phyloP scores from a whole-genome alignment of 2,329 filamentous ascomycete genomes.

The Trichothecium sympodiale region DNA sequence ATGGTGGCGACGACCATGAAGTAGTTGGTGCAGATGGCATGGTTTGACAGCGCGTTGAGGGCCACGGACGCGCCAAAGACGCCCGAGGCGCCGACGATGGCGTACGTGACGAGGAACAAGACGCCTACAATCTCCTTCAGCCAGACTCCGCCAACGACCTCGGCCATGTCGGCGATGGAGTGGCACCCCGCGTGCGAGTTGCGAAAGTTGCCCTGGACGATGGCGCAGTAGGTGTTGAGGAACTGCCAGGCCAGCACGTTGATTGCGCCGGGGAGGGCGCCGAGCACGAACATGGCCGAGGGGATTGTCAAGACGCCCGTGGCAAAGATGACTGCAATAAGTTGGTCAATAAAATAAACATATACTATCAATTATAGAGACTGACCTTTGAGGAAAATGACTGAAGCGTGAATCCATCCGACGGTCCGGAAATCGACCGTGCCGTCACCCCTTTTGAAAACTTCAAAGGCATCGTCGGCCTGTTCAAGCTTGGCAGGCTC shows the following conservation, averaged over 20 bases:
- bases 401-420: slow-evolving; percentile 32
- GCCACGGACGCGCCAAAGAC: slow-evolving; percentile 48
- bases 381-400: slow-evolving; percentile 33
- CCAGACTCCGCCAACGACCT: slow-evolving; percentile 39
- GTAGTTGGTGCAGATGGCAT: slow-evolving; percentile 48
- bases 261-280: slow-evolving; percentile 28
- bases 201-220: slow-evolving; percentile 27
- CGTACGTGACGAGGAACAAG: slow-evolving; percentile 46
- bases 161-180: slow-evolving; percentile 42
- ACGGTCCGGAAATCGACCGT: slow-evolving; percentile 36
- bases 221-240: slow-evolving; percentile 27
- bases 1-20: slow-evolving; percentile 42
- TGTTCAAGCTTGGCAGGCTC: slow-evolving; percentile 2
- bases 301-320: slow-evolving; percentile 31
- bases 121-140: slow-evolving; percentile 41
- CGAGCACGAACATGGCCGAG: slow-evolving; percentile 28
- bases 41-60: slow-evolving; percentile 47
- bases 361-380: background rate
- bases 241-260: slow-evolving; percentile 30
- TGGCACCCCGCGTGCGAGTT: slow-evolving; percentile 26
- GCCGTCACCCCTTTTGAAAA: slow-evolving; percentile 31
- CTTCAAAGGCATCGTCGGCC: slow-evolving; percentile 24
- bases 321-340: slow-evolving; percentile 26
- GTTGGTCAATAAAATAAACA: background rate
- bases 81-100: slow-evolving; percentile 44